phyloP scores from a whole-genome alignment of 371 early-diverging fungal species.

The Apophysomyces elegans region DNA sequence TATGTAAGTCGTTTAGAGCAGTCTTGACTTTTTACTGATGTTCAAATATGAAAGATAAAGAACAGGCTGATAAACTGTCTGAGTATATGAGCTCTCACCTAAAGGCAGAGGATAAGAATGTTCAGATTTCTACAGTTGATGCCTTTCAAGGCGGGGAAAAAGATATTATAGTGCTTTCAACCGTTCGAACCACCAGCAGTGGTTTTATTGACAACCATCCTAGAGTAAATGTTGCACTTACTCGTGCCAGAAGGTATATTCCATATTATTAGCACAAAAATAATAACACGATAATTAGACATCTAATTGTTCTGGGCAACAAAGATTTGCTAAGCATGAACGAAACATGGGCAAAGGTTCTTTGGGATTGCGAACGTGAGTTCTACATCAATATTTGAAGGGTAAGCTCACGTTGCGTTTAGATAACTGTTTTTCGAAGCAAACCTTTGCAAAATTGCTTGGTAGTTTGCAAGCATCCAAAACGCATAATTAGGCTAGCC shows the following conservation, averaged over 20 bases:
- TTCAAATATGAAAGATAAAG: conserved; percentile 55
- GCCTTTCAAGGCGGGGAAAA: conserved; percentile 90
- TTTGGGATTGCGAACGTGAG: conserved; percentile 48
- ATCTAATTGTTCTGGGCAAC: conserved; percentile 68
- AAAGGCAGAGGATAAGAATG: conserved; percentile 24
- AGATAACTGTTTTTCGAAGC: conserved; percentile 5
- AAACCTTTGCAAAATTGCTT: conserved; percentile 16
- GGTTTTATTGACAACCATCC: conserved; percentile 61
- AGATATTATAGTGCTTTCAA: conserved; percentile 77
- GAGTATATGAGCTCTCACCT: conserved; percentile 29
- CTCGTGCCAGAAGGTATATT: conserved; percentile 54
- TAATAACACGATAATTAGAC: conserved; percentile 32
- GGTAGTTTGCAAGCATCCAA: conserved; percentile 5
- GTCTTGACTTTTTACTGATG: not conserved
- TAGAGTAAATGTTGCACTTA: conserved; percentile 66
- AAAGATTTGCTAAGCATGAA: conserved; percentile 32
- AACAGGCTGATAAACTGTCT: conserved; percentile 63
- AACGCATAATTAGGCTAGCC: no score
- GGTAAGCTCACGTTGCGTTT: not conserved
- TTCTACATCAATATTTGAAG: not conserved
- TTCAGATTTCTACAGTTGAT: conserved; percentile 80
- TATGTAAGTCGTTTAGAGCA: conserved; percentile 54
- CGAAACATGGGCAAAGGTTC: conserved; percentile 40
- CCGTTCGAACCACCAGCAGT: conserved; percentile 66
- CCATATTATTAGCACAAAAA: no score